Conservation (phyloP, 257 asterid species). For the Jaltomata sinuosa region DNA sequence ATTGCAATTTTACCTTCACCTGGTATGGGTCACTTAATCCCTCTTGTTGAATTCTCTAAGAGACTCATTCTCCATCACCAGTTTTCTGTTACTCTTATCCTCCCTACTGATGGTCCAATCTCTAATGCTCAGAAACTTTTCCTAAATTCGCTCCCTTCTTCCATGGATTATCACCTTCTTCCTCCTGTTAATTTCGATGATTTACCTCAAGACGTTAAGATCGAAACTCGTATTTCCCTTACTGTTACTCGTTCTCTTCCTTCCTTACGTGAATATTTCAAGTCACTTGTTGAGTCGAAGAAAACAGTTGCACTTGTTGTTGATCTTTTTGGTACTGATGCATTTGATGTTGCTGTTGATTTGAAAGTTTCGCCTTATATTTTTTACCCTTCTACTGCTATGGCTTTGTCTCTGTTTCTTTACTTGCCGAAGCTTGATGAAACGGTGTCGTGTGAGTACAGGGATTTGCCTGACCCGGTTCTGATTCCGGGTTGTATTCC, state of each 20-base stretch:
- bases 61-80: slow-evolving; percentile 19
- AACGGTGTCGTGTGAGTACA: slow-evolving; percentile 30
- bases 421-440: slow-evolving; percentile 46
- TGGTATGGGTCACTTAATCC: neutral
- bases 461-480: slow-evolving; percentile 41
- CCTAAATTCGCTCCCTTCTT: slow-evolving; percentile 45
- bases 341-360: slow-evolving; percentile 45
- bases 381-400: slow-evolving; percentile 57
- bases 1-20: neutral
- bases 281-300: neutral
- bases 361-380: slow-evolving; percentile 32
- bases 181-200: slow-evolving; percentile 45
- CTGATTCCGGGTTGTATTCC: slow-evolving; percentile 60
- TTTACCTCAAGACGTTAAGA: slow-evolving; percentile 25
- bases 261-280: slow-evolving; percentile 22
- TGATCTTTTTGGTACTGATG: slow-evolving; percentile 75
- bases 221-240: slow-evolving; percentile 54
- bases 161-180: slow-evolving; percentile 29
- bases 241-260: slow-evolving; percentile 54
- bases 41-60: neutral
- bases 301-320: slow-evolving; percentile 46
- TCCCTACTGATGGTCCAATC: slow-evolving; percentile 51
- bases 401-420: slow-evolving; percentile 35
- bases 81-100: slow-evolving; percentile 37
- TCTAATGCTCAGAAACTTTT: slow-evolving; percentile 31